Evolutionary conservation across 768 basidiomycete genomes (phyloP).

Genomic region (Termitomyces sp.): DNA sequence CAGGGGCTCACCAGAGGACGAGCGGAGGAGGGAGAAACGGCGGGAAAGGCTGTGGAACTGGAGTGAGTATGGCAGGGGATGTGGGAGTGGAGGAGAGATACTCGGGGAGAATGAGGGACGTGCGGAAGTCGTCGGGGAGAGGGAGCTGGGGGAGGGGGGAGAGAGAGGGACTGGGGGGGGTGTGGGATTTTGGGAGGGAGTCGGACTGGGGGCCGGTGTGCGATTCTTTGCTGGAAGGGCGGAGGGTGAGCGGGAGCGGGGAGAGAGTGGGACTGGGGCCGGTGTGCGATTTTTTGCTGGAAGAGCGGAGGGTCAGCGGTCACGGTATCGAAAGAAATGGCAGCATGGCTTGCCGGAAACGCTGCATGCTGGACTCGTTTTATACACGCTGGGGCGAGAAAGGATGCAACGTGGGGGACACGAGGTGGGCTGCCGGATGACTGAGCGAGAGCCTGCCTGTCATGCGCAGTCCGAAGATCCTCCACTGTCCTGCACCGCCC

Average conservation of each 20-base stretch:
- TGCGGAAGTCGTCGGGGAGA: conserved; percentile 73
- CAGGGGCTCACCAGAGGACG: conserved; percentile 59
- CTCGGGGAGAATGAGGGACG: conserved; percentile 83
- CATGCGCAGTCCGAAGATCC: conserved; percentile 8
- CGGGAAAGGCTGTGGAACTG: conserved; percentile 60
- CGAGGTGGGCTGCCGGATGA: conserved; percentile 43
- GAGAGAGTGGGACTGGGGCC: conserved; percentile 41
- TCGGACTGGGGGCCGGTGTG: conserved; percentile 52
- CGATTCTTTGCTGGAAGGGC: conserved; percentile 63
- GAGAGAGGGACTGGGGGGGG: conserved; percentile 41
- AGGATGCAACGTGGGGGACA: conserved; percentile 69
- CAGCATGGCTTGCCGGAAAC: conserved; percentile 64
- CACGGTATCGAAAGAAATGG: conserved; percentile 18
- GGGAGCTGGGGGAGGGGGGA: conserved; percentile 62
- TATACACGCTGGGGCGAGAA: conserved; percentile 56
- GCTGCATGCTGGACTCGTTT: conserved; percentile 68
- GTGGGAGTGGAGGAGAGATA: conserved; percentile 22
- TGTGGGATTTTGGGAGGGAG: conserved; percentile 79
- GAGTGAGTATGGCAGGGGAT: not conserved
- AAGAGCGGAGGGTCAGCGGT: conserved; percentile 16
- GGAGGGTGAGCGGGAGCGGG: conserved; percentile 16
- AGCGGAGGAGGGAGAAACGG: conserved; percentile 75
- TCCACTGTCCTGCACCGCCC: not conserved
- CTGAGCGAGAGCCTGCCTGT: conserved; percentile 3
- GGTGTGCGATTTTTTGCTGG: conserved; percentile 76